These are phyloP conservation scores for Podila verticillata DNA, from an alignment of 192 early-diverging fungal species.

Conservation along the genomic window DNA sequence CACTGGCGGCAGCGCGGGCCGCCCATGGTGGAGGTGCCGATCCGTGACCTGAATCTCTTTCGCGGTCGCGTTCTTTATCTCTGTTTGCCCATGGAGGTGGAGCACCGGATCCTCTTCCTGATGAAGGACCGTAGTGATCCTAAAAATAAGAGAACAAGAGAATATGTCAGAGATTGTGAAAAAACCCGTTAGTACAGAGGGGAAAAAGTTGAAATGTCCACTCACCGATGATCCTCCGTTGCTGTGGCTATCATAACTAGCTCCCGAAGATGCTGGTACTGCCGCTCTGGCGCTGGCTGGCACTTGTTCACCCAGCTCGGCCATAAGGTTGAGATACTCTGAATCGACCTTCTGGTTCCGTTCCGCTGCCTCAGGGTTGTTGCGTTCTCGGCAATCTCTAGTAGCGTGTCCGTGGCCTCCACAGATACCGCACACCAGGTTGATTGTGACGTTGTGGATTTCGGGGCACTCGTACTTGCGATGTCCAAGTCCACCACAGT, in stretches of 20 bases:
- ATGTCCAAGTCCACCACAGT: conserved; percentile 93
- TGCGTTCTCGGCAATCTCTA: conserved; percentile 89
- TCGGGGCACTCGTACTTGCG: conserved; percentile 93
- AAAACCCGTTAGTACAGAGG: background rate
- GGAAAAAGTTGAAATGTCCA: background rate
- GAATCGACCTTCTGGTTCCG: conserved; percentile 88
- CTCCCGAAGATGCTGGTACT: conserved; percentile 2
- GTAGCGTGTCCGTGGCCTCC: conserved; percentile 91
- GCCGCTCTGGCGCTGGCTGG: background rate
- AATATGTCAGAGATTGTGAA: background rate
- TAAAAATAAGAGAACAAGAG: background rate
- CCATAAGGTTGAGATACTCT: conserved; percentile 95
- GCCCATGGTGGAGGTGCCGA: conserved; percentile 41
- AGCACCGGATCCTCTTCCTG: conserved; percentile 28
- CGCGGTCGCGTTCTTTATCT: conserved; percentile 7
- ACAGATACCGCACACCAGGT: conserved; percentile 90
- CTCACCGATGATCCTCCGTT: conserved; percentile 30
- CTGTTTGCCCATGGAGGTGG: conserved; percentile 47
- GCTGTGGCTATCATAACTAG: conserved; percentile 6
- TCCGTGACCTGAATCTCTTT: conserved; percentile 1
- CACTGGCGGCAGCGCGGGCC: conserved; percentile 20
- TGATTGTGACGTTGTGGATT: conserved; percentile 83
- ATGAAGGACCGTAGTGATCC: conserved; percentile 33
- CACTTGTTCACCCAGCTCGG: conserved; percentile 83
- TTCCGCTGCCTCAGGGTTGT: conserved; percentile 82